Evolutionary conservation across 768 basidiomycete genomes (phyloP).

Genomic region (Leccinum pellstonianum): DNA sequence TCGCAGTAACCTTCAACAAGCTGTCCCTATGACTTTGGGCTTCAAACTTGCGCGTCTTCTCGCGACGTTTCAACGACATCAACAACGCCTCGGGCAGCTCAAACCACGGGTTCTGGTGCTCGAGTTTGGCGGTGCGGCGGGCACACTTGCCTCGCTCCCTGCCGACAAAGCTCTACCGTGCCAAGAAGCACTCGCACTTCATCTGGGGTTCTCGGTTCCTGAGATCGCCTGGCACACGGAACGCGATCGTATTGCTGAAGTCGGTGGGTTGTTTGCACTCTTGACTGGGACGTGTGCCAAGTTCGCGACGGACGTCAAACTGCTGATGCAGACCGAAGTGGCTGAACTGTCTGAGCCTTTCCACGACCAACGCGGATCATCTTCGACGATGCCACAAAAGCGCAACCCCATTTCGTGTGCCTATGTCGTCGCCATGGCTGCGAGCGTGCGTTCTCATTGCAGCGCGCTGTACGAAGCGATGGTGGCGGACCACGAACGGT

Average conservation of each 20-base stretch:
- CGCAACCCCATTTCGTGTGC: slow-evolving; percentile 47
- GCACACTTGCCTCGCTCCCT: slow-evolving; percentile 44
- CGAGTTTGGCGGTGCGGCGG: slow-evolving; percentile 47
- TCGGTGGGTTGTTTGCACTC: slow-evolving; percentile 44
- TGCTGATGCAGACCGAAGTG: slow-evolving; percentile 49
- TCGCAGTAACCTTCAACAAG: slow-evolving; percentile 48
- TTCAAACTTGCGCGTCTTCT: slow-evolving; percentile 47
- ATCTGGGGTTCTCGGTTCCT: slow-evolving; percentile 19
- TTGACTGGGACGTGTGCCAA: slow-evolving; percentile 46
- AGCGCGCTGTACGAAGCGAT: slow-evolving; percentile 44
- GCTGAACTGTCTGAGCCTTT: slow-evolving; percentile 46
- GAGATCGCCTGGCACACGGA: slow-evolving; percentile 42
- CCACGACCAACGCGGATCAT: slow-evolving; percentile 43
- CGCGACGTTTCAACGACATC: slow-evolving; percentile 42
- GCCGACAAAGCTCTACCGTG: slow-evolving; percentile 33
- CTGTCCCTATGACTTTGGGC: slow-evolving; percentile 47
- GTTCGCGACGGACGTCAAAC: slow-evolving; percentile 44
- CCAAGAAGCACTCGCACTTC: slow-evolving; percentile 23
- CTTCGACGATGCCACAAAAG: slow-evolving; percentile 52
- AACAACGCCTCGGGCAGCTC: slow-evolving; percentile 37
- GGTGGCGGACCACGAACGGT: slow-evolving; percentile 49
- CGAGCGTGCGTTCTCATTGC: slow-evolving; percentile 41
- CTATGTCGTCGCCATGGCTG: slow-evolving; percentile 44
- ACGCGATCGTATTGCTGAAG: slow-evolving; percentile 43
- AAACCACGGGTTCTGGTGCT: slow-evolving; percentile 38